Conservation (phyloP, 805 yeast genomes). For the Pichia phayaonensis region DNA sequence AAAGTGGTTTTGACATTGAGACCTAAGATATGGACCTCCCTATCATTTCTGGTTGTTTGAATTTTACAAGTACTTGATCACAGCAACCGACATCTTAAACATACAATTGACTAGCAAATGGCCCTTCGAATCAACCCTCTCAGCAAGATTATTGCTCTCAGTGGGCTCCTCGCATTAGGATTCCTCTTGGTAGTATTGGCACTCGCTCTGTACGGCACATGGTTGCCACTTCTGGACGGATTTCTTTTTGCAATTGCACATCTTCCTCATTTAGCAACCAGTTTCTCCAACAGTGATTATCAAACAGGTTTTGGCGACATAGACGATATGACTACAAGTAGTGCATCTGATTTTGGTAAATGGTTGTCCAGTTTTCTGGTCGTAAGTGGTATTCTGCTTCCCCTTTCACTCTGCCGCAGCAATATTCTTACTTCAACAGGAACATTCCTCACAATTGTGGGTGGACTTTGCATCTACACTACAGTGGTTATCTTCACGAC, state of each 20-base stretch:
- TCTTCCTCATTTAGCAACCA: constrained; percentile 56
- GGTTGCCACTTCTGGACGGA: constrained; percentile 78
- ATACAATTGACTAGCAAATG: background rate
- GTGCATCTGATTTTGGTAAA: constrained; percentile 69
- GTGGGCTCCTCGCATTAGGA: constrained; percentile 79
- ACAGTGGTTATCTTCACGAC: constrained; percentile 77
- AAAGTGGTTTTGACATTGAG: too few species aligned
- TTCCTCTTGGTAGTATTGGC: constrained; percentile 82
- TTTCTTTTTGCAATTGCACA: constrained; percentile 63
- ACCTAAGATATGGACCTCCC: too few species aligned
- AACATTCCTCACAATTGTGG: constrained; percentile 65
- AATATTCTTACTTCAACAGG: constrained; percentile 64
- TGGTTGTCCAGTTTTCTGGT: constrained; percentile 73
- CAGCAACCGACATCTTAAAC: too few species aligned
- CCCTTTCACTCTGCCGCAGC: constrained; percentile 70
- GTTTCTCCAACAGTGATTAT: constrained; percentile 32
- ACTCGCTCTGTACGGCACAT: constrained; percentile 80
- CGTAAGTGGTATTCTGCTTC: constrained; percentile 66
- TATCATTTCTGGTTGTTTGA: too few species aligned
- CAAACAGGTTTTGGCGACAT: constrained; percentile 46
- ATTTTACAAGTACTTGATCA: too few species aligned
- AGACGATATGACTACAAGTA: constrained; percentile 41
- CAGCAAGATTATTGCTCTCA: constrained; percentile 68
- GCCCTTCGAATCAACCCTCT: constrained; percentile 19
- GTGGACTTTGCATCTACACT: constrained; percentile 78